Evolutionary conservation across 2,329 filamentous ascomycete species (phyloP), one percentile per base, ranked within the genome.

Genomic region (Lojkania enalia): DNA sequence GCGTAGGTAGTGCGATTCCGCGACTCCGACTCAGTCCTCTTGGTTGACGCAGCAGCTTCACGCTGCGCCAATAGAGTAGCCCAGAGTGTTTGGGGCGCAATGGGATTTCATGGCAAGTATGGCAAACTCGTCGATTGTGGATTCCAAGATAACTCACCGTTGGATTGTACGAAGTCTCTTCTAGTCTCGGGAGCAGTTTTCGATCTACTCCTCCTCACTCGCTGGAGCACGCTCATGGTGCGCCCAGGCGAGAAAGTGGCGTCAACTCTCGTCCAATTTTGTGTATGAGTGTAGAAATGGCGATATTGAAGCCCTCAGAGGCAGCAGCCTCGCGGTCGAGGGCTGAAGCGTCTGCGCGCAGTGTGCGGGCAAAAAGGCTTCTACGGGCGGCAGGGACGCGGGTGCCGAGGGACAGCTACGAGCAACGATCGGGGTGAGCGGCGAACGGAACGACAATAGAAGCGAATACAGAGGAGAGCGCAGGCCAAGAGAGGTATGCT

Each of bases 221-320:
- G 58, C 52, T 52, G 58, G 49, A 59, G 58, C 63, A 66, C 68
- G 64, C 65, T 71, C 69, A 71, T 71, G 37, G 56, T 70, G 68
- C 67, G 68, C 68, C 60, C 60, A 55, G 45, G 63, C 58, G 54
- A 46, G 43, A 60, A 46, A 36, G 45, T 49, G 53, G n/a, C 35
- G 52, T 62, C 63, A 58, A 52, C 48, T 57, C 41, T 55, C 44
- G 54, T 41, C 58, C 58, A 63, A 57, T 60, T 49, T 48, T 33
- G 39, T 31, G 45, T 43, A 37, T 14, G 37, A 4, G 35, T 39
- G 41, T 21, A 48, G 16, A 43, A 46, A 23, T 39, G 39, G 13
- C 33, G 25, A 31, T 52, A 15, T 19, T 25, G n/a, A 48, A 41
- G 37, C 39, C 38, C 43, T 49, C 51, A 54, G 57, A 58, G 47